phyloP scores from a whole-genome alignment of 768 basidiomycete genomes.

The Termitomyces sp. region DNA sequence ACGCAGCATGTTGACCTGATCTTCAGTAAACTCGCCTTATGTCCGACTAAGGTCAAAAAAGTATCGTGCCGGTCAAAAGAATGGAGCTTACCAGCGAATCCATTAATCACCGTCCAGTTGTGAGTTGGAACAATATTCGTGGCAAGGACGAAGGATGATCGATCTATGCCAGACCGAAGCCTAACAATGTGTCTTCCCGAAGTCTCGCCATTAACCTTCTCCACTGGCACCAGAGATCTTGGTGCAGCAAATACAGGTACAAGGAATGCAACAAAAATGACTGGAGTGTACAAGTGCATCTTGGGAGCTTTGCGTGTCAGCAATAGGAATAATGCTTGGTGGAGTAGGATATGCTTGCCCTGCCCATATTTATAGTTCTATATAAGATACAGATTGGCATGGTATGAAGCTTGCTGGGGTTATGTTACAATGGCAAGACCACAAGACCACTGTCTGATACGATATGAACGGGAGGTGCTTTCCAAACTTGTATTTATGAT shows the following conservation, averaged over 20 bases:
- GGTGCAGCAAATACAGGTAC: not conserved
- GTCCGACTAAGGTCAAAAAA: not conserved
- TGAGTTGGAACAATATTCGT: slow-evolving; percentile 4
- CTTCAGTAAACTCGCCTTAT: slow-evolving; percentile 11
- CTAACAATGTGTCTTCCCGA: slow-evolving; percentile 24
- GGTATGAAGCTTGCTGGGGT: too few relatives aligned
- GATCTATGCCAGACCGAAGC: slow-evolving; percentile 21
- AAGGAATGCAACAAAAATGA: not conserved
- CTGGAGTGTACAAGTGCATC: not conserved
- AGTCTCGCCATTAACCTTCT: slow-evolving; percentile 12
- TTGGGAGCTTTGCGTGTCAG: too few relatives aligned
- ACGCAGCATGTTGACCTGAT: slow-evolving; percentile 15
- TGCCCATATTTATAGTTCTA: too few relatives aligned
- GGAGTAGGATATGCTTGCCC: too few relatives aligned
- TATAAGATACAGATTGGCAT: too few relatives aligned
- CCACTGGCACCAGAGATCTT: not conserved
- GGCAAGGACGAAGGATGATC: slow-evolving; percentile 3
- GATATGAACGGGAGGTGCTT: too few relatives aligned
- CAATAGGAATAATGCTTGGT: too few relatives aligned
- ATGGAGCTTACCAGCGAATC: slow-evolving; percentile 21
- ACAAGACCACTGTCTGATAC: too few relatives aligned
- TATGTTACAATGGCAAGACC: too few relatives aligned
- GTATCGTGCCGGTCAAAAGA: too few relatives aligned
- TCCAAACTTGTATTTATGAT: too few relatives aligned
- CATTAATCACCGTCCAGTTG: slow-evolving; percentile 24